Evolutionary conservation across 805 yeast genomes (phyloP).

Genomic region (Monosporozyma unispora): DNA sequence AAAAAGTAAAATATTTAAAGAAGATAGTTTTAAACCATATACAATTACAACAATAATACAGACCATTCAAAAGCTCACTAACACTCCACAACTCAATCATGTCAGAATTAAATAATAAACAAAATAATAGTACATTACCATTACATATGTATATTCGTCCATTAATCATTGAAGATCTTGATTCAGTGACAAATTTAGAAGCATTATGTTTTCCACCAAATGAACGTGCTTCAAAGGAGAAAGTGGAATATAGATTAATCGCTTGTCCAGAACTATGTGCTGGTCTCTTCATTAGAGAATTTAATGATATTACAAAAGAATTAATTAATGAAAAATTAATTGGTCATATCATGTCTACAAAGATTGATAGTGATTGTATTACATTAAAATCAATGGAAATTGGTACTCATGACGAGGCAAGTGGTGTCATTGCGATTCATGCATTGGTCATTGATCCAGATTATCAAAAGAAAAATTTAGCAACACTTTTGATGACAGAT

Average conservation of each 20-base stretch:
- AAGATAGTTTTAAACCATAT: no score
- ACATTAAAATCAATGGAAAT: constrained; percentile 26
- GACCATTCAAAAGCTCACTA: no score
- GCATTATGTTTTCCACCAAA: constrained; percentile 54
- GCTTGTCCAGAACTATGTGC: constrained; percentile 86
- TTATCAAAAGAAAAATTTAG: constrained; percentile 75
- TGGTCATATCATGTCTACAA: constrained; percentile 77
- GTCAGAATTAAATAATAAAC: background rate
- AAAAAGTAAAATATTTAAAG: no score
- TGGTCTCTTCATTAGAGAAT: constrained; percentile 75
- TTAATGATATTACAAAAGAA: constrained; percentile 32
- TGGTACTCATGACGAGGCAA: constrained; percentile 54
- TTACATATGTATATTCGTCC: constrained; percentile 66
- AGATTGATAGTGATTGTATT: constrained; percentile 33
- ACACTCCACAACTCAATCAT: background rate
- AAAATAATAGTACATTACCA: constrained; percentile 34
- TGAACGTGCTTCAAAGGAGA: constrained; percentile 63
- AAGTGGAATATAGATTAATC: constrained; percentile 56
- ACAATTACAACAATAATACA: no score
- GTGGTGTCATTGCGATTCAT: constrained; percentile 71
- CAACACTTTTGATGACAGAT: constrained; percentile 75
- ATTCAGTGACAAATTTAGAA: constrained; percentile 55
- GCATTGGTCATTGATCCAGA: constrained; percentile 69
- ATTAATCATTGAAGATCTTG: constrained; percentile 61
- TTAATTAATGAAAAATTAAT: constrained; percentile 51